A percentile compares a stretch with the other conserved stretches of the same genome.
Conservation (phyloP, 164 flowering plant species). For the Dillenia suffruticosa region DNA sequence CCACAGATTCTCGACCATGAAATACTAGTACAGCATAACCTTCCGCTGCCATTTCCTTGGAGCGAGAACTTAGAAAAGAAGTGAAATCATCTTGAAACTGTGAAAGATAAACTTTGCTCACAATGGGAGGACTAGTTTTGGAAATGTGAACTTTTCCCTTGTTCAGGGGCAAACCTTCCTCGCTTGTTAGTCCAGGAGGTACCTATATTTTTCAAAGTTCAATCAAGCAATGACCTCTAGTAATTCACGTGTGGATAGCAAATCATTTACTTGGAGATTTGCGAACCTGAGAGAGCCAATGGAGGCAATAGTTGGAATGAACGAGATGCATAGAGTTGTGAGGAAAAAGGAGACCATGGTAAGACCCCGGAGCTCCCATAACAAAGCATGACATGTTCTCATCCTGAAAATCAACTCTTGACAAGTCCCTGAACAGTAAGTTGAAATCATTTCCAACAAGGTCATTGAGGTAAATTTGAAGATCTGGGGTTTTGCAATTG, state of each 20-base stretch:
- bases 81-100: not conserved
- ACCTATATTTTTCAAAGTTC: constrained; percentile 1
- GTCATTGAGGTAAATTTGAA: constrained; percentile 11
- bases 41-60: constrained; percentile 17
- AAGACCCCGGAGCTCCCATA: constrained; percentile 10
- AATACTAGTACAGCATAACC: constrained; percentile 19
- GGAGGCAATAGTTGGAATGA: constrained; percentile 8
- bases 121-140: constrained; percentile 15
- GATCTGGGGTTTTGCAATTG: constrained; percentile 1
- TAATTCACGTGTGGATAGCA: no score
- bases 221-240: no score
- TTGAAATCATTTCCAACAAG: constrained; percentile 17
- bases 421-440: not conserved
- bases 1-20: constrained; percentile 9
- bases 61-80: constrained; percentile 17
- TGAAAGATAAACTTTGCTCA: constrained; percentile 7
- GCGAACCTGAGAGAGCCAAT: constrained; percentile 16
- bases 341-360: constrained; percentile 8
- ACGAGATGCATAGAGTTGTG: constrained; percentile 7
- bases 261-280: no score
- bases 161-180: constrained; percentile 5
- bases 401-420: not conserved
- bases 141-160: constrained; percentile 19
- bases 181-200: constrained; percentile 6
- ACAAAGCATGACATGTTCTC: not conserved